A percentile compares a stretch with the other conserved stretches of the same genome.
Evolutionary conservation across 1,284 basidiomycete species (phyloP).

Genomic region (Tausonia pullulans): DNA sequence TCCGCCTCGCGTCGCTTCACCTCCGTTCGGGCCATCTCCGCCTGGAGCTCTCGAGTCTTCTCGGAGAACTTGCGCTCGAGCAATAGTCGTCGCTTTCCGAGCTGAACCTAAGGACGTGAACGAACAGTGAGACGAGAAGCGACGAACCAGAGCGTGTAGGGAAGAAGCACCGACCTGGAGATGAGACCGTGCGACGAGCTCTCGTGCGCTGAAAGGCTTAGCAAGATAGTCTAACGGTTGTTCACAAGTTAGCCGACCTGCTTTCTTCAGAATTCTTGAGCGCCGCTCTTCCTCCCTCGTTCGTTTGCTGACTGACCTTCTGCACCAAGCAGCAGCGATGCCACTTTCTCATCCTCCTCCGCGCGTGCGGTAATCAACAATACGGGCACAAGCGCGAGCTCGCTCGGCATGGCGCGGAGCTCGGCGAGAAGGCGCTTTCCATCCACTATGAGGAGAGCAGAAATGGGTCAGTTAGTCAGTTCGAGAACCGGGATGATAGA

Average conservation of each 20-base stretch:
- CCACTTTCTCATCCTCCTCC: slow-evolving; percentile 21
- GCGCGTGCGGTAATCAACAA: slow-evolving; percentile 24
- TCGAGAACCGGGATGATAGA: no score
- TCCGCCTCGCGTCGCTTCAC: slow-evolving; percentile 30
- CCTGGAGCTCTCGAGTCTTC: slow-evolving; percentile 29
- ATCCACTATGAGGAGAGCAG: background rate
- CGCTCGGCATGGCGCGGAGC: slow-evolving; percentile 16
- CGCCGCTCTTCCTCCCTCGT: no score
- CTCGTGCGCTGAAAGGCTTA: slow-evolving; percentile 32
- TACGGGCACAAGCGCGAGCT: slow-evolving; percentile 24
- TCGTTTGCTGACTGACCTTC: slow-evolving; percentile 26
- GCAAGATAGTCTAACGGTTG: slow-evolving; percentile 25
- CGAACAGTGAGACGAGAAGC: background rate
- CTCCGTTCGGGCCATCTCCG: slow-evolving; percentile 29
- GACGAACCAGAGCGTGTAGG: slow-evolving; percentile 22
- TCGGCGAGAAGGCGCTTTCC: slow-evolving; percentile 25
- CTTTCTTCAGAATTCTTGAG: no score
- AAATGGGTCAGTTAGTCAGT: no score
- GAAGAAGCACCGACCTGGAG: slow-evolving; percentile 25
- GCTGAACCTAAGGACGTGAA: slow-evolving; percentile 20
- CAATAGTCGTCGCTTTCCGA: slow-evolving; percentile 27
- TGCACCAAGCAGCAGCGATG: slow-evolving; percentile 33
- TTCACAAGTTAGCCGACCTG: no score
- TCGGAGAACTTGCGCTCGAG: slow-evolving; percentile 30
- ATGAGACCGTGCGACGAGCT: slow-evolving; percentile 36